Evolutionary conservation across 208 protist genomes (phyloP).

Genomic region (Polymyxa betae): DNA sequence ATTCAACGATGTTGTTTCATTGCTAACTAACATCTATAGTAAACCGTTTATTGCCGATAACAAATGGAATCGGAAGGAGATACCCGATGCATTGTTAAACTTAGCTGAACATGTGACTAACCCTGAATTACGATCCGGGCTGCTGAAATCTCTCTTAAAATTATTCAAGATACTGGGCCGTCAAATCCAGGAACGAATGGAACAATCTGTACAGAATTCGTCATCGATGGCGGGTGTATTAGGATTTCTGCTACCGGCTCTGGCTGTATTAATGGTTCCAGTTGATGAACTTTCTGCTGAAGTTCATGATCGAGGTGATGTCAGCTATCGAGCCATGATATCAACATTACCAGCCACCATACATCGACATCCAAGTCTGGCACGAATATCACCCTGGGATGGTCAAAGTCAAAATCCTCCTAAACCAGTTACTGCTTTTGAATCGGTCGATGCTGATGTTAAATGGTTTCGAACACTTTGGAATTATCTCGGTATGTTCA

Average conservation of each 20-base stretch:
- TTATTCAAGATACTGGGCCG: constrained; percentile 20
- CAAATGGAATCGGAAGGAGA: constrained; percentile 48
- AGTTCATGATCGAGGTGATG: not conserved
- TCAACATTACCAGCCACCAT: not conserved
- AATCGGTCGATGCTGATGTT: not conserved
- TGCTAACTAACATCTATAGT: constrained; percentile 45
- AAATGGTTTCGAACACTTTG: constrained; percentile 46
- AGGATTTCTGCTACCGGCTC: constrained; percentile 14
- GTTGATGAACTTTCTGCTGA: not conserved
- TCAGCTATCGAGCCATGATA: not conserved
- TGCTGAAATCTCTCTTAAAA: constrained; percentile 42
- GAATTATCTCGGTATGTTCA: constrained; percentile 16
- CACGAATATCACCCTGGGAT: not conserved
- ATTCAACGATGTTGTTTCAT: constrained; percentile 12
- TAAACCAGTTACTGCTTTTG: not conserved
- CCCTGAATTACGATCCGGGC: not conserved
- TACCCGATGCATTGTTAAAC: constrained; percentile 21
- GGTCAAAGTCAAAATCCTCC: not conserved
- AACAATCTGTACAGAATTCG: constrained; percentile 30
- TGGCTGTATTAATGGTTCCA: constrained; percentile 32
- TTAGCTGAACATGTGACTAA: not conserved
- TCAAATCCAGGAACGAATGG: constrained; percentile 44
- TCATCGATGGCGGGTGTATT: constrained; percentile 35
- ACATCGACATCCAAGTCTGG: not conserved
- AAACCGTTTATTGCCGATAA: constrained; percentile 46